A percentile compares a stretch with the other conserved stretches of the same genome.
Conservation (phyloP, 1,284 basidiomycete genomes). For the Boletus subluridellus region DNA sequence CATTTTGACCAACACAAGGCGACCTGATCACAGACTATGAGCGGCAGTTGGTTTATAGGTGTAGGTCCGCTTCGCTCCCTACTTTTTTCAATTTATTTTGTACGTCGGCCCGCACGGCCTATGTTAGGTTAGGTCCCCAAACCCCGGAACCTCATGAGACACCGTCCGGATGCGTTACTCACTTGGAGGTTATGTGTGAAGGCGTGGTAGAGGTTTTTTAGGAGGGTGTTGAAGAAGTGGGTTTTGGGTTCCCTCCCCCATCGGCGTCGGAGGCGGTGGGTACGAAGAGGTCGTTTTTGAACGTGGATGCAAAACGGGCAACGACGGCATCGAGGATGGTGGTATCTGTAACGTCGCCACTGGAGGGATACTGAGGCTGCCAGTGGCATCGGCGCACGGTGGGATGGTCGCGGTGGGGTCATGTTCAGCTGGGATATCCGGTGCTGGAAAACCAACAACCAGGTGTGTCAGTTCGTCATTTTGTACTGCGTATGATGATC, state of each 20-base stretch:
- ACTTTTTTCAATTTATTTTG: too few species aligned
- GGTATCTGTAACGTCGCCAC: background rate
- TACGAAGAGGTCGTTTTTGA: background rate
- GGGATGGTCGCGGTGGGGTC: background rate
- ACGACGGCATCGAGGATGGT: constrained; percentile 9
- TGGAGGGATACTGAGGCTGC: background rate
- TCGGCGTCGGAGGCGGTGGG: background rate
- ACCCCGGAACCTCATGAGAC: too few species aligned
- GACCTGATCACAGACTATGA: too few species aligned
- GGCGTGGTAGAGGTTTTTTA: constrained; percentile 5
- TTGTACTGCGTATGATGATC: too few species aligned
- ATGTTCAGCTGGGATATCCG: background rate
- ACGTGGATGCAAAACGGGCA: background rate
- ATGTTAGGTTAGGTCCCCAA: too few species aligned
- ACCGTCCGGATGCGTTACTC: constrained; percentile 1
- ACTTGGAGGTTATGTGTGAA: constrained; percentile 7
- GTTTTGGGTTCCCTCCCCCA: too few species aligned
- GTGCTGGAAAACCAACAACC: background rate
- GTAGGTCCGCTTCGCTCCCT: too few species aligned
- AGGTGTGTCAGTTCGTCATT: background rate
- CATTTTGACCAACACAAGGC: too few species aligned
- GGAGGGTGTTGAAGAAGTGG: constrained; percentile 7
- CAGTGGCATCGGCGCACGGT: background rate
- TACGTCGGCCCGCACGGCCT: too few species aligned
- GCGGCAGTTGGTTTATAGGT: too few species aligned